Conservation (phyloP, 1,139 yeast genomes). For the Citeromyces hawaiiensis region DNA sequence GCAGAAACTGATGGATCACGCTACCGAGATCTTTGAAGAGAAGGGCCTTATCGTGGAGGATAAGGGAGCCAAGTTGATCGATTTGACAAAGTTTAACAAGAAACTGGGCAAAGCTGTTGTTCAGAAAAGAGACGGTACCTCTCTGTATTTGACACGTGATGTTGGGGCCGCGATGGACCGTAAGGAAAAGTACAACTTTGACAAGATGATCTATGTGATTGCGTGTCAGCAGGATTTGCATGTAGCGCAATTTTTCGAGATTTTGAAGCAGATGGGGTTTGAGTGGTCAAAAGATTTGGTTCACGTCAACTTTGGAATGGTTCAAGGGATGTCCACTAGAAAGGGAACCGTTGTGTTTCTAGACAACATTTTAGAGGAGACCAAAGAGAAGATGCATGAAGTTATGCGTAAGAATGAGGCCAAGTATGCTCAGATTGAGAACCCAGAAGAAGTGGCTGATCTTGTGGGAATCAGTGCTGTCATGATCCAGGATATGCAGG, state of each 20-base stretch:
- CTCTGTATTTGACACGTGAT: constrained; percentile 89
- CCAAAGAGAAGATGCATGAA: constrained; percentile 91
- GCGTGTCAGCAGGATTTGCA: constrained; percentile 96
- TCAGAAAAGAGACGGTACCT: constrained; percentile 92
- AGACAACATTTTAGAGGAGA: constrained; percentile 87
- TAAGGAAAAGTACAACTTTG: constrained; percentile 72
- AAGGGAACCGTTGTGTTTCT: constrained; percentile 97
- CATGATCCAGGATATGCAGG: constrained; percentile 98
- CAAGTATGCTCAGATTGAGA: constrained; percentile 86
- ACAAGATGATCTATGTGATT: constrained; percentile 91
- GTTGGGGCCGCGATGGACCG: constrained; percentile 95
- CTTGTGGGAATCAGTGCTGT: constrained; percentile 94
- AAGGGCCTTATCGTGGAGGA: constrained; percentile 74
- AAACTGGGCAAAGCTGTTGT: constrained; percentile 90
- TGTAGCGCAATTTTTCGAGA: constrained; percentile 87
- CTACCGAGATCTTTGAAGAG: constrained; percentile 46
- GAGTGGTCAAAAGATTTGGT: constrained; percentile 69
- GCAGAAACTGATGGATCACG: constrained; percentile 56
- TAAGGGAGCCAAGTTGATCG: constrained; percentile 84
- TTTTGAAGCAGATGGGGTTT: constrained; percentile 82
- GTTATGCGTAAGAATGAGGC: constrained; percentile 90
- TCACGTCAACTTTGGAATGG: constrained; percentile 96
- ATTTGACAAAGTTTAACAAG: constrained; percentile 76
- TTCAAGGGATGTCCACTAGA: constrained; percentile 97
- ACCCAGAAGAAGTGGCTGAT: constrained; percentile 94